Conservation (phyloP, 2,329 filamentous ascomycete species). For the Alternaria triticina region DNA sequence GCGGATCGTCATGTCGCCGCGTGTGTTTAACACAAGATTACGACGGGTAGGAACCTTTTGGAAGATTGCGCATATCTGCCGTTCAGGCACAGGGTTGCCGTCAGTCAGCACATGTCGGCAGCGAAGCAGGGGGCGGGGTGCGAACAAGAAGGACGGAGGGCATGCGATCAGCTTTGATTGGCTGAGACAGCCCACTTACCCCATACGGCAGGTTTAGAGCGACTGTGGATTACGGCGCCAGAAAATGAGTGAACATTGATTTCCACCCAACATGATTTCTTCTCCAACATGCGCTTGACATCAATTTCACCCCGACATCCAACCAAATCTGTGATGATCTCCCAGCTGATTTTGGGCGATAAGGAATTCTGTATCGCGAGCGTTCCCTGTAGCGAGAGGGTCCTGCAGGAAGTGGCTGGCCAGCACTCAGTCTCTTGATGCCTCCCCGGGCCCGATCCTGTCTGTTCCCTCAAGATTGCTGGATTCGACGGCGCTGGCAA, state of each 20-base stretch:
- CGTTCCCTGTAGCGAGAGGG: neutral
- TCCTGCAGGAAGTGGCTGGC: neutral
- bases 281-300: neutral
- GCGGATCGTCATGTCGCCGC: neutral
- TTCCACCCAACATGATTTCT: neutral
- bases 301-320: neutral
- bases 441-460: neutral
- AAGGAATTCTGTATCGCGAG: neutral
- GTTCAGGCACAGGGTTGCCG: neutral
- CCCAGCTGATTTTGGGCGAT: neutral
- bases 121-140: neutral
- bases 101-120: neutral
- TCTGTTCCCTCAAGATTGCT: neutral
- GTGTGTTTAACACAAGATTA: neutral
- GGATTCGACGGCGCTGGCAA: neutral
- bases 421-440: neutral
- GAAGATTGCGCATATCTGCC: neutral
- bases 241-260: neutral
- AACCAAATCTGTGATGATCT: neutral
- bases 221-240: neutral
- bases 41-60: neutral
- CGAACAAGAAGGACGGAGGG: neutral
- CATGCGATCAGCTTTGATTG: neutral
- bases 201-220: neutral
- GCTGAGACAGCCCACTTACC: neutral